A percentile compares a stretch with the other conserved stretches of the same genome.
phyloP scores from a whole-genome alignment of 306 rosid genomes.

The Quercus glauca region DNA sequence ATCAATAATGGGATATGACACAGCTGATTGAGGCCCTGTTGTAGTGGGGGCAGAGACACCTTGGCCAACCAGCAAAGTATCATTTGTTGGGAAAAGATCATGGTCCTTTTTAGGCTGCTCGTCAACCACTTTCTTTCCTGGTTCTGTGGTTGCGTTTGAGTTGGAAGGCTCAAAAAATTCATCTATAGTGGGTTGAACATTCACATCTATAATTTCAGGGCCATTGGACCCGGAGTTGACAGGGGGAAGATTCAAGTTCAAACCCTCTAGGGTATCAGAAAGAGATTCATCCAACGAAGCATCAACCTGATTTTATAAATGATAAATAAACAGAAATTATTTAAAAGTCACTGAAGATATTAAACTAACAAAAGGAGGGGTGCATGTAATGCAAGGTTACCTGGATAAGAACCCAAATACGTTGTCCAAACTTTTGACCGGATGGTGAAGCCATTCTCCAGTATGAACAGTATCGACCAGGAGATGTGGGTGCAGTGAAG shows the following conservation, averaged over 20 bases:
- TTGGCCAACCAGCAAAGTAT: constrained; percentile 43
- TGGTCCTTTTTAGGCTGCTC: constrained; percentile 30
- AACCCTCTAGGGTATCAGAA: constrained; percentile 39
- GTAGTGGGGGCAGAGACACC: constrained; percentile 25
- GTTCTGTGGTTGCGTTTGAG: constrained; percentile 24
- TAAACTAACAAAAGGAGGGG: neutral
- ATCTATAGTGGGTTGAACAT: constrained; percentile 36
- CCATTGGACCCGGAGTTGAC: constrained; percentile 21
- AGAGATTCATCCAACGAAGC: constrained; percentile 44
- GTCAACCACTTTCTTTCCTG: constrained; percentile 28
- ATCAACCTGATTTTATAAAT: constrained; percentile 58
- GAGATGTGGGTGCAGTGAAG: constrained; percentile 60
- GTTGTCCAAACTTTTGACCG: constrained; percentile 83
- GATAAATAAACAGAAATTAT: neutral
- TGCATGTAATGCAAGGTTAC: constrained; percentile 28
- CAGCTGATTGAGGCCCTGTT: constrained; percentile 28
- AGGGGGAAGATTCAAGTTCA: constrained; percentile 66
- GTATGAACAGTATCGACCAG: constrained; percentile 78
- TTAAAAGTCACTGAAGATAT: neutral
- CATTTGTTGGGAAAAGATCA: constrained; percentile 35
- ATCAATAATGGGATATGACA: constrained; percentile 45
- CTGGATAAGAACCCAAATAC: constrained; percentile 88
- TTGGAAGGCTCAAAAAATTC: constrained; percentile 26
- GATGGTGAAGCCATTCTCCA: constrained; percentile 80
- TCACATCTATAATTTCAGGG: constrained; percentile 43